Base-by-base conservation (phyloP, 371 early-diverging fungal genomes). In the Mortierella sp. region DNA sequence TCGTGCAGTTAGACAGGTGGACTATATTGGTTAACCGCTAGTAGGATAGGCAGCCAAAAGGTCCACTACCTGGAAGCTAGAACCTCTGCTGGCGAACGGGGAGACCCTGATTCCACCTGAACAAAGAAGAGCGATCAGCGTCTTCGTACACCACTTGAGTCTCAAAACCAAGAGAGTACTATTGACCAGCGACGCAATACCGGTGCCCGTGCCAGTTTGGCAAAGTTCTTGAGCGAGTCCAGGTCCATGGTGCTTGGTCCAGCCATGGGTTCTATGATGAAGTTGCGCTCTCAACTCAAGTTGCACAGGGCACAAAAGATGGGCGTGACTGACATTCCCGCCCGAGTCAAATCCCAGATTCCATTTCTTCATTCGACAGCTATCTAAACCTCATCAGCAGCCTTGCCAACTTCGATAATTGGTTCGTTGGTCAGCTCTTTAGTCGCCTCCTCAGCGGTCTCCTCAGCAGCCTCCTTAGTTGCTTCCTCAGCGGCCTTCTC, bases 81-180 rank as follows among this genome's bases (percentile, higher is more conserved):
- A 14, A 51, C 21, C 1, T 45, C 57, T 19, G 61, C 28, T 8
- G 61, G 30, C 34, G 68, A 42, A 19, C 51, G 41, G 4, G 61
- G 61, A 67, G 61, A 62, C 30, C 57, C 62, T 10, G 69, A 53
- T 38, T 61, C 69, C 69, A 68, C 60, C 62, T 56, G 58, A 48
- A 45, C 26, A 19, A 26, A 39, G 31, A 43, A 54, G 46, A 13
- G 18, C 31, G 4, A 26, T 19, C 23, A 23, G 34, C 16, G 16
- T 6, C n/a, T n/a, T n/a, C n/a, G 19, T 7, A 52, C 27, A 19
- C 1, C 16, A n/a, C 13, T n/a, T 2, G 14, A 53, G 13, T 38
- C 42, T 49, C 24, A 13, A 23, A 47, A 13, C 3, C 47, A 47
- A 13, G 2, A 13, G 47, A 8, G 47, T 47, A 3, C 23, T 5